A percentile compares a stretch with the other conserved stretches of the same genome.
These are phyloP conservation scores for Sequoia sempervirens DNA, from an alignment of 75 land plant species.

Conservation along the genomic window DNA sequence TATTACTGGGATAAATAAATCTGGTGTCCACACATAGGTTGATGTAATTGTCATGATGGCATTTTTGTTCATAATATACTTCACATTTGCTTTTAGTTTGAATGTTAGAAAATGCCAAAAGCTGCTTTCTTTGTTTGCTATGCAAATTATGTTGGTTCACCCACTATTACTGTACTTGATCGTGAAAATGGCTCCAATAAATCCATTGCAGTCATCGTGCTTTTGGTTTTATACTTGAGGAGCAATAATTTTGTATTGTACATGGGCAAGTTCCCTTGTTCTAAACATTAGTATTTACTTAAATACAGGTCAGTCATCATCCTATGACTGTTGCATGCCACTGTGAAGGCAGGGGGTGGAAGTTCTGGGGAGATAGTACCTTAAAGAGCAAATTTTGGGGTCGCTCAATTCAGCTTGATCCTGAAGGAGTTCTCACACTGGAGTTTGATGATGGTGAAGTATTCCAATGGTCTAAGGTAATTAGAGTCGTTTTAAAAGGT, in stretches of 20 bases:
- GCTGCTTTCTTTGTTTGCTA: not conserved
- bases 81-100: not conserved
- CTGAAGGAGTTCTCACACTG: constrained; percentile 47
- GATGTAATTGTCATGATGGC: not conserved
- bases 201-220: not conserved
- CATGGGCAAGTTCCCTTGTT: not conserved
- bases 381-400: constrained; percentile 70
- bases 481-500: not conserved
- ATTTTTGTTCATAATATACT: not conserved
- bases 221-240: not conserved
- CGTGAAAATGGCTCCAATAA: not conserved
- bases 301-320: constrained; percentile 67
- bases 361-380: constrained; percentile 60
- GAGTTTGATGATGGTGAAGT: constrained; percentile 72
- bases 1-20: not conserved
- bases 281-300: not conserved
- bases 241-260: not conserved
- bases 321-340: constrained; percentile 73
- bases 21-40: not conserved
- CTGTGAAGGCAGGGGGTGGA: constrained; percentile 72
- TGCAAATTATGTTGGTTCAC: not conserved
- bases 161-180: not conserved
- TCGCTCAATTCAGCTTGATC: constrained; percentile 67
- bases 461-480: constrained; percentile 69
- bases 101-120: not conserved